phyloP scores from a whole-genome alignment of 306 rosid genomes.

The Ammopiptanthus mongolicus region DNA sequence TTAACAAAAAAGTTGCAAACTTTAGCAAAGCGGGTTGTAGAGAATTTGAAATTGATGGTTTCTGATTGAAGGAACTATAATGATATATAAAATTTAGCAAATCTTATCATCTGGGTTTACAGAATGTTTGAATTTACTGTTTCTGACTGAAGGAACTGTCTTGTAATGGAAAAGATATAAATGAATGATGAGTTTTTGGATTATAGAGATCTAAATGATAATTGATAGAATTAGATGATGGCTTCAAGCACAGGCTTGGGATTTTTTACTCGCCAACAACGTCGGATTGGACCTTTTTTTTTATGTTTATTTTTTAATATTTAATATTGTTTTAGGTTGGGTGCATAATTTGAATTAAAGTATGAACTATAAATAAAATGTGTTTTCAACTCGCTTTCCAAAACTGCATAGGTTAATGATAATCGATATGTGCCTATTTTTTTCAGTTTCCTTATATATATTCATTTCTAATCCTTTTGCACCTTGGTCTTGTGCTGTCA shows the following conservation, averaged over 20 bases:
- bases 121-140: neutral
- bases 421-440: neutral
- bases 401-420: neutral
- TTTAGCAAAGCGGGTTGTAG: neutral
- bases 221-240: neutral
- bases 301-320: neutral
- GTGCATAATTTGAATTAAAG: neutral
- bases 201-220: neutral
- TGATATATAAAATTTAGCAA: neutral
- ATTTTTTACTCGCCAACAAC: neutral
- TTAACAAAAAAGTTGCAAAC: neutral
- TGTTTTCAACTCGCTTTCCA: constrained; percentile 7
- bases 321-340: neutral
- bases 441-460: neutral
- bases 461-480: neutral
- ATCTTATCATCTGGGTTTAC: neutral
- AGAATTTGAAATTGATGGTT: neutral
- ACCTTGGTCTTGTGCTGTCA: neutral
- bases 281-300: neutral
- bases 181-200: neutral
- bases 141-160: constrained; percentile 6
- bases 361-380: neutral
- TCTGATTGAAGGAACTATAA: neutral
- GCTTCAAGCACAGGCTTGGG: neutral
- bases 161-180: neutral